Percentiles rank a stretch among this genome's conserved stretches.
These are phyloP conservation scores for Kodamaea hsintzibuensis DNA, from an alignment of 805 yeast species.

Conservation along the genomic window DNA sequence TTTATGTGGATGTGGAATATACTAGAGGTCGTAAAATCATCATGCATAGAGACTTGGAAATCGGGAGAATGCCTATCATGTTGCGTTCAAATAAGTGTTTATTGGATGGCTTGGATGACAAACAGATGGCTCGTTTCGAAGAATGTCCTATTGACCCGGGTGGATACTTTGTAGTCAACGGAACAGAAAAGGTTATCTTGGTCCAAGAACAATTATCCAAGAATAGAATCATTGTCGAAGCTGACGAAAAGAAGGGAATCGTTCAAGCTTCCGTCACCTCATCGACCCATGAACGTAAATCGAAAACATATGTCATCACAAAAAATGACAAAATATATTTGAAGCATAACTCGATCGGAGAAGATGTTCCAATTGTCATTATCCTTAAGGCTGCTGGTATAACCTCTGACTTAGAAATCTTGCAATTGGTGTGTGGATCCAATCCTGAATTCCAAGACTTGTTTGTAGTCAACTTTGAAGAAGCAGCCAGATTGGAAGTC, in stretches of 20 bases:
- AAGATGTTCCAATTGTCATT: slow-evolving; percentile 92
- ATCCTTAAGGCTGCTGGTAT: slow-evolving; percentile 94
- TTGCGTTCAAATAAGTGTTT: slow-evolving; percentile 90
- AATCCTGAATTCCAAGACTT: slow-evolving; percentile 87
- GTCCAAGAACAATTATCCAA: slow-evolving; percentile 96
- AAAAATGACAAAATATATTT: slow-evolving; percentile 86
- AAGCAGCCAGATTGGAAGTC: slow-evolving; percentile 80
- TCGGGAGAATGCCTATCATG: slow-evolving; percentile 99
- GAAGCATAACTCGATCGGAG: slow-evolving; percentile 93
- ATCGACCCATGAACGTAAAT: slow-evolving; percentile 96
- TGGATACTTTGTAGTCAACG: slow-evolving; percentile 96
- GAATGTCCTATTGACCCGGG: slow-evolving; percentile 99
- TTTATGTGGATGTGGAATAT: slow-evolving; percentile 94
- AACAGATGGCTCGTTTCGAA: slow-evolving; percentile 80
- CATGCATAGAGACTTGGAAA: slow-evolving; percentile 85
- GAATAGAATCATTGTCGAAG: slow-evolving; percentile 96
- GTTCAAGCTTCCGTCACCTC: slow-evolving; percentile 98
- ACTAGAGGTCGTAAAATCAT: slow-evolving; percentile 93
- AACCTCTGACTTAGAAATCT: slow-evolving; percentile 85
- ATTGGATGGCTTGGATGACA: slow-evolving; percentile 72
- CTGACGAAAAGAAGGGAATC: slow-evolving; percentile 89
- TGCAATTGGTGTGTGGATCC: slow-evolving; percentile 92
- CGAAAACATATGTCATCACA: slow-evolving; percentile 93
- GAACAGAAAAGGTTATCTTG: slow-evolving; percentile 95
- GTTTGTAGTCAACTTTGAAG: slow-evolving; percentile 92